phyloP scores from a whole-genome alignment of 495 filamentous ascomycete genomes.

The Penicillium mononematosum region DNA sequence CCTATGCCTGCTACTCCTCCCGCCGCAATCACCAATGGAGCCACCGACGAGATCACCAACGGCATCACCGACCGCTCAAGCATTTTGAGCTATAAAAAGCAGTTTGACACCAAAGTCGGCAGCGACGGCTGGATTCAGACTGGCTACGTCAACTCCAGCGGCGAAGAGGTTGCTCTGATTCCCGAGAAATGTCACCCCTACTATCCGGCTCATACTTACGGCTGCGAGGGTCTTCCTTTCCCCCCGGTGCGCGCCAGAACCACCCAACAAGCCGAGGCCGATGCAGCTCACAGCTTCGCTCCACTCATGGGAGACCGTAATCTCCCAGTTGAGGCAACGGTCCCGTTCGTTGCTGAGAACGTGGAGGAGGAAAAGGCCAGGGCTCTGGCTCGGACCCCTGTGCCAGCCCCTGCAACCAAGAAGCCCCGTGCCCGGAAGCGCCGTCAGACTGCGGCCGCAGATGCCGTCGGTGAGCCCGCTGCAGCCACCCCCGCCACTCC shows the following conservation, averaged over 20 bases:
- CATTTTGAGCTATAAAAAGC: constrained; percentile 17
- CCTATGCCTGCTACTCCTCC: constrained; percentile 10
- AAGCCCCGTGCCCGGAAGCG: constrained; percentile 16
- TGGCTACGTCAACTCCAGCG: constrained; percentile 34
- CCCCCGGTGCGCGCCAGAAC: constrained; percentile 36
- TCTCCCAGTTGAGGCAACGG: constrained; percentile 19
- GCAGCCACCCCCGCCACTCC: neutral
- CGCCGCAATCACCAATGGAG: neutral
- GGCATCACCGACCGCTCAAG: neutral
- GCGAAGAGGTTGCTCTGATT: constrained; percentile 36
- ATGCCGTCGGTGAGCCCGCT: neutral
- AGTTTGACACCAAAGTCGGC: constrained; percentile 21
- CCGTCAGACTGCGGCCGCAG: constrained; percentile 2
- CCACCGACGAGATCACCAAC: too few relatives aligned
- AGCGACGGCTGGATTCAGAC: constrained; percentile 37
- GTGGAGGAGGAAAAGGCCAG: constrained; percentile 17
- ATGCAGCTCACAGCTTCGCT: constrained; percentile 39
- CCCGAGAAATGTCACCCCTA: constrained; percentile 27
- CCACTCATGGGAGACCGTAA: constrained; percentile 44
- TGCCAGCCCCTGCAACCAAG: neutral
- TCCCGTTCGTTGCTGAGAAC: constrained; percentile 18
- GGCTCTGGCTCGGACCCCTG: neutral
- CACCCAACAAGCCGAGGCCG: constrained; percentile 29
- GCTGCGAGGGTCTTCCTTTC: constrained; percentile 27
- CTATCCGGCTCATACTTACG: constrained; percentile 33